These are phyloP conservation scores for Coemansia sp. DNA, from an alignment of 192 early-diverging fungal species.

Conservation along the genomic window DNA sequence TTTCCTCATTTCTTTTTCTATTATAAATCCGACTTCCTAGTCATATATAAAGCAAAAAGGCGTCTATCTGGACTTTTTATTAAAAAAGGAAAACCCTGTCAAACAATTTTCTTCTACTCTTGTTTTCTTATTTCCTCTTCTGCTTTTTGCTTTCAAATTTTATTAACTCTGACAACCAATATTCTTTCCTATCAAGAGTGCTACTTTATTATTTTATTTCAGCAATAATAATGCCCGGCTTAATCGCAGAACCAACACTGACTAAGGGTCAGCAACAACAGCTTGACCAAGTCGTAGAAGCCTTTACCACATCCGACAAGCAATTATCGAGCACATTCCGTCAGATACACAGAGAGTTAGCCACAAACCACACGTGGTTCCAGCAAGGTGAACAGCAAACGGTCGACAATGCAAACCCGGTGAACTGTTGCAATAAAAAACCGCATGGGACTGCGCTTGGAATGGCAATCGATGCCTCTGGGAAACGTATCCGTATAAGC, in stretches of 20 bases:
- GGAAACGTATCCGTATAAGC: constrained; percentile 80
- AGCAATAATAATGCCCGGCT: constrained; percentile 8
- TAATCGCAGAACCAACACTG: constrained; percentile 20
- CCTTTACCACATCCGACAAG: constrained; percentile 24
- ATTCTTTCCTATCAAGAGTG: background rate
- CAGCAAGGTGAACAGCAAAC: constrained; percentile 73
- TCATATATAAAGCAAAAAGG: too few species aligned
- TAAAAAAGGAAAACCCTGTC: too few species aligned
- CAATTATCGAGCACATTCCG: constrained; percentile 12
- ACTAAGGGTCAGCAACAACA: constrained; percentile 46
- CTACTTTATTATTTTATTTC: background rate
- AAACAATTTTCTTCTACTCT: too few species aligned
- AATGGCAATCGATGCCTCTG: constrained; percentile 73
- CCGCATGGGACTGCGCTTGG: constrained; percentile 78
- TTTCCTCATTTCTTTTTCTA: background rate
- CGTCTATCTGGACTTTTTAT: too few species aligned
- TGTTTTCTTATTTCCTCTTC: too few species aligned
- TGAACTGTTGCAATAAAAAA: constrained; percentile 60
- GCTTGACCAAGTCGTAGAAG: constrained; percentile 51
- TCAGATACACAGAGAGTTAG: constrained; percentile 56
- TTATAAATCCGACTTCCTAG: background rate
- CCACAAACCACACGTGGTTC: constrained; percentile 53
- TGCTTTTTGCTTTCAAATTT: too few species aligned
- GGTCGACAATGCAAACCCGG: constrained; percentile 18
- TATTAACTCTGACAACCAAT: background rate